Evolutionary conservation across 2,329 filamentous ascomycete genomes (phyloP).

Genomic region (Cyphellophora attinorum): DNA sequence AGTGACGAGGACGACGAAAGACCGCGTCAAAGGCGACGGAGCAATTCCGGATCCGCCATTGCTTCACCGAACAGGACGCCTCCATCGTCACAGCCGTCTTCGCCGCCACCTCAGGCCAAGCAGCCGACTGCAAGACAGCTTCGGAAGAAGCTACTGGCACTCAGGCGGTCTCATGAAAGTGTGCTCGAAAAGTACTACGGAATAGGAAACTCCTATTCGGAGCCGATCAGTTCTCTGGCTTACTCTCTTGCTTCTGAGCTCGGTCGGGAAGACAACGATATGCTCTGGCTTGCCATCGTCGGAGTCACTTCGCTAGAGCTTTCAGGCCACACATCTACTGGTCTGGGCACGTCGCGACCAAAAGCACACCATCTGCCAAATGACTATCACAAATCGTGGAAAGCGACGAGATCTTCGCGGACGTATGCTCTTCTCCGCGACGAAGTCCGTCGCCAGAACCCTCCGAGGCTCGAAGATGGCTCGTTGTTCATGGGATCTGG

Average conservation of each 20-base stretch:
- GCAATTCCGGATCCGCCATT: constrained; percentile 57
- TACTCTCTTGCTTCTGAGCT: constrained; percentile 93
- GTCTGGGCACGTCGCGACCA: constrained; percentile 44
- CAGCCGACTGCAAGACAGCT: constrained; percentile 62
- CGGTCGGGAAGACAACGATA: constrained; percentile 90
- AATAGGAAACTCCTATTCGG: constrained; percentile 80
- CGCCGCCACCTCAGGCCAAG: constrained; percentile 35
- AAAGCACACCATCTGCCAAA: constrained; percentile 41
- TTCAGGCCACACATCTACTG: constrained; percentile 75
- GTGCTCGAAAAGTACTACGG: constrained; percentile 76
- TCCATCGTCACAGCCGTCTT: constrained; percentile 36
- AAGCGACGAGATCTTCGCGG: constrained; percentile 55
- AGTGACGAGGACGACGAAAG: constrained; percentile 63
- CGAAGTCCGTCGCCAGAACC: constrained; percentile 88
- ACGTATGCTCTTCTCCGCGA: constrained; percentile 81
- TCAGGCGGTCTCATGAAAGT: constrained; percentile 67
- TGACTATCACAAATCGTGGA: constrained; percentile 25
- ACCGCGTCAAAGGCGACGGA: constrained; percentile 70
- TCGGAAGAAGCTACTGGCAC: constrained; percentile 60
- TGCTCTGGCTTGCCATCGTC: constrained; percentile 90
- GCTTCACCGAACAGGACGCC: constrained; percentile 31
- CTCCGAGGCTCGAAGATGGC: constrained; percentile 44
- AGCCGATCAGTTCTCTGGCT: constrained; percentile 87
- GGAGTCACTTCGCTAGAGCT: constrained; percentile 91
- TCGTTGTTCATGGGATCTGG: constrained; percentile 9